Evolutionary conservation across 805 yeast species (phyloP).

Genomic region (Wickerhamiella kurtzmanii): DNA sequence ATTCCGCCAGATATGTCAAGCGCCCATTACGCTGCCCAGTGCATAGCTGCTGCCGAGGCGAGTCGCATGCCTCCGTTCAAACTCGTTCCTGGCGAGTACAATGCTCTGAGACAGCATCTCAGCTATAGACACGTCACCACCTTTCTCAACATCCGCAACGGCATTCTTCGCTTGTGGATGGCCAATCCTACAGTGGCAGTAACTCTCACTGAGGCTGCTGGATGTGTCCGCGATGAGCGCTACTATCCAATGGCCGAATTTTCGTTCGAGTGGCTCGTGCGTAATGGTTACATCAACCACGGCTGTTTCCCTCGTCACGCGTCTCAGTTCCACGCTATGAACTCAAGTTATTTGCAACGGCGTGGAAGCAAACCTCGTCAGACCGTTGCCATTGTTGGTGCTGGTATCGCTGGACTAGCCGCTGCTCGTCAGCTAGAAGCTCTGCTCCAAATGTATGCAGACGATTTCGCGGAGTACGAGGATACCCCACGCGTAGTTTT

Average conservation of each 20-base stretch:
- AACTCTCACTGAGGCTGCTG: slow-evolving; percentile 31
- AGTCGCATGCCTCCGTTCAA: slow-evolving; percentile 29
- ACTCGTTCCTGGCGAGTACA: slow-evolving; percentile 27
- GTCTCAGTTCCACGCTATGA: slow-evolving; percentile 9
- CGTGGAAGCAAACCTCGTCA: slow-evolving; percentile 24
- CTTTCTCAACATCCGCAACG: slow-evolving; percentile 31
- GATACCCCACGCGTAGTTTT: slow-evolving; percentile 29
- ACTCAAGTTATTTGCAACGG: slow-evolving; percentile 11
- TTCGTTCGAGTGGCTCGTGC: slow-evolving; percentile 31
- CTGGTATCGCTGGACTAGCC: slow-evolving; percentile 94
- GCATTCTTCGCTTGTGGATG: slow-evolving; percentile 30
- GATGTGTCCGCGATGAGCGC: slow-evolving; percentile 29
- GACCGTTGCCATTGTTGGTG: slow-evolving; percentile 70
- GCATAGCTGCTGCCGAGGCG: slow-evolving; percentile 30
- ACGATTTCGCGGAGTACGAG: slow-evolving; percentile 25
- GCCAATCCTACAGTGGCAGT: slow-evolving; percentile 31
- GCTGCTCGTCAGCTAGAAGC: slow-evolving; percentile 88
- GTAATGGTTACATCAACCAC: slow-evolving; percentile 32
- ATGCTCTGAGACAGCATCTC: slow-evolving; percentile 24
- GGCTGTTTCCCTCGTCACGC: slow-evolving; percentile 24
- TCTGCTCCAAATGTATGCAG: slow-evolving; percentile 30
- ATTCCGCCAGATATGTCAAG: slow-evolving; percentile 28
- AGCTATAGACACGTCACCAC: slow-evolving; percentile 29
- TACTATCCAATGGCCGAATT: slow-evolving; percentile 30
- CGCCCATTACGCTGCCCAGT: slow-evolving; percentile 27